Base-by-base conservation (phyloP, 164 flowering plant species). In the Platanus orientalis region DNA sequence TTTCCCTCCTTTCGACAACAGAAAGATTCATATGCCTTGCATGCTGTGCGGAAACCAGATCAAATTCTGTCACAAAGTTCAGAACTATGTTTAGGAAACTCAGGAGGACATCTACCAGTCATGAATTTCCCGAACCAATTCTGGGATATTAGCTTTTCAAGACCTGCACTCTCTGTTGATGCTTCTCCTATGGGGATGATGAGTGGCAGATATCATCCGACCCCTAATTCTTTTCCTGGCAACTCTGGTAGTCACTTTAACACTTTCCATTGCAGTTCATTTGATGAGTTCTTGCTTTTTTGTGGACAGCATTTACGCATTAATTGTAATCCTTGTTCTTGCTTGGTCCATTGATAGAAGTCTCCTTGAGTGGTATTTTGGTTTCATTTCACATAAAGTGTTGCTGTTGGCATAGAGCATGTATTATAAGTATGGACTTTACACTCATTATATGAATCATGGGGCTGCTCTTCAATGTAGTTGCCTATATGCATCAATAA, bases 191-290 rank as follows among this genome's bases (percentile, higher is more conserved):
- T 55, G 71, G 83, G 72, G 44, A 67, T 64, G 67, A 64, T 73
- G 54, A 72, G 71, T 65, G 80, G 59, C 61, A 77, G 73, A 67
- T 81, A 76, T 74, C 68, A 62, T 36, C 26, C 81, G 29, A 64
- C 77, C 47, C 60, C 83, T 72, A 78, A 80, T 74, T 73, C 87
- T 58, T 80, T 78, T 54, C 75, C 79, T 24, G 78, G 75, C 55
- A 84, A 77, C 60, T 73, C 91, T 55, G 91, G 88, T 84, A 78
- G 25, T 65, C n/a, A 34, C 44, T 69, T 44, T 54, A n/a, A 54
- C 23, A 36, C 58, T 36, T 63, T 27, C 39, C 1, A 21, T 17
- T 45, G 14, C 3, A 14, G 42, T 36, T 36, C 42, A 36, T 36
- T 36, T 36, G 42, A 36, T 36, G 9, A 7, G 42, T 14, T 36